Evolutionary conservation across 1,284 basidiomycete species (phyloP).

Genomic region (Exobasidium rhododendri): DNA sequence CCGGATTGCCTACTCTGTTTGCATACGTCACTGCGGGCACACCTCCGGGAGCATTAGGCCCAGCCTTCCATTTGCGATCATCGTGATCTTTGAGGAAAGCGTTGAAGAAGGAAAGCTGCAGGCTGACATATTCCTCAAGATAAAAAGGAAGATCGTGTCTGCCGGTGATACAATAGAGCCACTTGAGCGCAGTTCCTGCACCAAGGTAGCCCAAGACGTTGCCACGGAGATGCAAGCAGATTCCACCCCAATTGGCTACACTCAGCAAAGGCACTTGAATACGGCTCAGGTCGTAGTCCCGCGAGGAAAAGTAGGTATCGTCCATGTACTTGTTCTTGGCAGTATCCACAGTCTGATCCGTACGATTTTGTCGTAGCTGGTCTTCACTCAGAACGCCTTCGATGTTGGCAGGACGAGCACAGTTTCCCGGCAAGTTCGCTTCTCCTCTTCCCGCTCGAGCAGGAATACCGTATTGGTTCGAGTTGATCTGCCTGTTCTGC

Average conservation of each 20-base stretch:
- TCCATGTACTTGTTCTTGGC: conserved; percentile 37
- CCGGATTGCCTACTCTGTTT: conserved; percentile 52
- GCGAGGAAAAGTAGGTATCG: conserved; percentile 44
- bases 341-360: conserved; percentile 49
- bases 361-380: conserved; percentile 40
- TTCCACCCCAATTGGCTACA: conserved; percentile 54
- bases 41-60: conserved; percentile 36
- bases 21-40: conserved; percentile 48
- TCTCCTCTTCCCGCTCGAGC: conserved; percentile 36
- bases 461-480: conserved; percentile 50
- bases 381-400: conserved; percentile 45
- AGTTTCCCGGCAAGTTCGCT: conserved; percentile 49
- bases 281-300: conserved; percentile 45
- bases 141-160: conserved; percentile 55
- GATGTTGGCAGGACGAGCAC: conserved; percentile 35
- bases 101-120: conserved; percentile 52
- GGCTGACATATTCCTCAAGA: conserved; percentile 42
- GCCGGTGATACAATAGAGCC: conserved; percentile 53
- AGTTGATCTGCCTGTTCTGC: conserved; percentile 49
- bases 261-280: conserved; percentile 51
- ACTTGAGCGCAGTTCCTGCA: conserved; percentile 50
- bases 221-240: conserved; percentile 51
- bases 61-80: conserved; percentile 40
- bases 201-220: conserved; percentile 53
- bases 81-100: conserved; percentile 47